Evolutionary conservation across 2,329 filamentous ascomycete genomes (phyloP).

Genomic region (Fusarium neocosmosporiellum): DNA sequence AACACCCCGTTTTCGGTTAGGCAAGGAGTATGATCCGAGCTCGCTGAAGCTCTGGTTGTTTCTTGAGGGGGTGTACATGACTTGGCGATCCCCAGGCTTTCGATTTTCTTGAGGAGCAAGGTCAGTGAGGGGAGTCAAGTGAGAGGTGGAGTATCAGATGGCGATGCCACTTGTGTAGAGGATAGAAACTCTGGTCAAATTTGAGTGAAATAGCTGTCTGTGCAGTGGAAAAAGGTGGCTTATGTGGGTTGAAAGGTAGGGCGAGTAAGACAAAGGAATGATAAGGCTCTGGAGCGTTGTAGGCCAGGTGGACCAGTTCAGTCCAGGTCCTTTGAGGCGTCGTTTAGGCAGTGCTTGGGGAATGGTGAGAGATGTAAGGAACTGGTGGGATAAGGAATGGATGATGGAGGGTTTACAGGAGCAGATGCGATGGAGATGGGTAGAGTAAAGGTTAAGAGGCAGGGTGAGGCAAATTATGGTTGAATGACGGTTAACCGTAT

Average conservation of each 20-base stretch:
- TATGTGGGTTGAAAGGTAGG: not conserved
- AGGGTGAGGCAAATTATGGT: not conserved
- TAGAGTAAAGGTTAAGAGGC: not conserved
- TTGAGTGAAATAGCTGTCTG: not conserved
- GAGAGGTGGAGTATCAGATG: not conserved
- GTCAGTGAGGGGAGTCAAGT: conserved; percentile 18
- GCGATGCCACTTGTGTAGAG: not conserved
- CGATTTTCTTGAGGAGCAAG: conserved; percentile 11
- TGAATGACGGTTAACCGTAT: not conserved
- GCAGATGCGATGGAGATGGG: not conserved
- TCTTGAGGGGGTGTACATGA: conserved; percentile 38
- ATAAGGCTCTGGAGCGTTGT: not conserved
- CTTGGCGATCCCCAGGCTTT: conserved; percentile 4
- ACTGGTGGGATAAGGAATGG: not conserved
- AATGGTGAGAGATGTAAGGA: not conserved
- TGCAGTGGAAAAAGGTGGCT: not conserved
- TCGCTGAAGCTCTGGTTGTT: conserved; percentile 17
- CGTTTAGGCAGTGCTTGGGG: not conserved
- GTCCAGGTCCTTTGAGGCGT: not conserved
- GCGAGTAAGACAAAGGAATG: not conserved
- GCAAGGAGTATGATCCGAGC: conserved; percentile 34
- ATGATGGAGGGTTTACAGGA: not conserved
- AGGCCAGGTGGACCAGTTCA: not conserved
- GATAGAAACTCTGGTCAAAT: not conserved
- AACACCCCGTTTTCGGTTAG: conserved; percentile 46